Evolutionary conservation across 1,284 basidiomycete genomes (phyloP).

Genomic region (Pseudozyma thailandica): DNA sequence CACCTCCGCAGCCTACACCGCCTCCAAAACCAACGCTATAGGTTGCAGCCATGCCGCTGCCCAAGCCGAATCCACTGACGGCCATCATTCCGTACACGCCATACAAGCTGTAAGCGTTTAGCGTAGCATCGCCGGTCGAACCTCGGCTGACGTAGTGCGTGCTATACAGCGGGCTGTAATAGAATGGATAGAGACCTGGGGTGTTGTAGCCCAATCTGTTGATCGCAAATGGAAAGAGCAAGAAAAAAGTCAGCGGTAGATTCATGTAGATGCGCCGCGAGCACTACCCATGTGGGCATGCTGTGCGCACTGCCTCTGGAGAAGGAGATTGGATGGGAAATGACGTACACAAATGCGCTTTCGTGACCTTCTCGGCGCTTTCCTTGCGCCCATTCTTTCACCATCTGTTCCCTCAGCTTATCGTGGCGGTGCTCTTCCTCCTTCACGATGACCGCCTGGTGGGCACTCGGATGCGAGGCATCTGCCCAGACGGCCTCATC

Average conservation of each 20-base stretch:
- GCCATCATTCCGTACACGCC: constrained; percentile 34
- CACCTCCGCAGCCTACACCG: constrained; percentile 12
- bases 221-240: neutral
- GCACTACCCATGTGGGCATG: neutral
- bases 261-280: neutral
- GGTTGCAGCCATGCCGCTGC: constrained; percentile 8
- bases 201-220: constrained; percentile 42
- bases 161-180: constrained; percentile 34
- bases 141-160: constrained; percentile 28
- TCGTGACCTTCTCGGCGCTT: constrained; percentile 47
- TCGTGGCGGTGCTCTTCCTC: constrained; percentile 39
- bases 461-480: constrained; percentile 49
- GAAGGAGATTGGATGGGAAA: constrained; percentile 1
- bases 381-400: constrained; percentile 34
- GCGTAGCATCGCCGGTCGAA: constrained; percentile 19
- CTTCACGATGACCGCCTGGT: constrained; percentile 40
- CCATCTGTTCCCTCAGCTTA: constrained; percentile 30
- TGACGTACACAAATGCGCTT: constrained; percentile 43
- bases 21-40: constrained; percentile 13
- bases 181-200: constrained; percentile 41
- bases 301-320: too few relatives aligned
- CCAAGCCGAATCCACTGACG: constrained; percentile 16
- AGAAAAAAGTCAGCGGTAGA: neutral
- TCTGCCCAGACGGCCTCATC: constrained; percentile 31
- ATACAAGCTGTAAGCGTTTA: constrained; percentile 34